Percentiles rank a stretch among this genome's conserved stretches.
Evolutionary conservation across 305 asterid genomes (phyloP).

Genomic region (Fraxinus angustifolia): DNA sequence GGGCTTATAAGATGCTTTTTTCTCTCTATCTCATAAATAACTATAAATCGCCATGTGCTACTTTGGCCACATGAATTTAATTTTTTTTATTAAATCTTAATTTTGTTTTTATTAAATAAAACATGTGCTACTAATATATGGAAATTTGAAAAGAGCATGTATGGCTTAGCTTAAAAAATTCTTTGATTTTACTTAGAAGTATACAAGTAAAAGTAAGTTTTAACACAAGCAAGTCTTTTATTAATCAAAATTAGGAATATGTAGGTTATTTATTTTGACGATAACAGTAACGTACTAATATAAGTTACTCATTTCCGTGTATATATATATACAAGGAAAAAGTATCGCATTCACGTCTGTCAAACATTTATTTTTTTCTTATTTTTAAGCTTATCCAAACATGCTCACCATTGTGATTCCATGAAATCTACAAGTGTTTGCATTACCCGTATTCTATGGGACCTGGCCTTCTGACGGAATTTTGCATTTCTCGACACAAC

Average conservation of each 20-base stretch:
- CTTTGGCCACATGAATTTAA: background rate
- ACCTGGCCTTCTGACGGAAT: constrained; percentile 85
- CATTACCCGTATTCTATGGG: constrained; percentile 78
- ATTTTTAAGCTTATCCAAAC: background rate
- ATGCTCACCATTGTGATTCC: background rate
- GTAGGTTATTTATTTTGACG: background rate
- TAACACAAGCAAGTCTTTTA: background rate
- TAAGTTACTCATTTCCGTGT: background rate
- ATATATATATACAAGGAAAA: background rate
- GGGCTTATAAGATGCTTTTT: background rate
- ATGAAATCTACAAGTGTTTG: constrained; percentile 5
- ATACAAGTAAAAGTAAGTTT: background rate
- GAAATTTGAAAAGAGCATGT: background rate
- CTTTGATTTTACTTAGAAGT: background rate
- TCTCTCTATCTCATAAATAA: background rate
- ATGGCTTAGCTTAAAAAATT: background rate
- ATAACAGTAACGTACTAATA: background rate
- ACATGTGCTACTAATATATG: background rate
- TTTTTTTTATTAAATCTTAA: background rate
- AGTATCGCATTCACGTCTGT: background rate
- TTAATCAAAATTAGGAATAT: background rate
- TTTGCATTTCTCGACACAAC: constrained; percentile 90
- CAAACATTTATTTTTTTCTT: background rate
- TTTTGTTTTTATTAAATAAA: background rate
- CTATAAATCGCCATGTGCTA: background rate